Base-by-base conservation (phyloP, 2,329 filamentous ascomycete species). In the Orbilia oligospora region DNA sequence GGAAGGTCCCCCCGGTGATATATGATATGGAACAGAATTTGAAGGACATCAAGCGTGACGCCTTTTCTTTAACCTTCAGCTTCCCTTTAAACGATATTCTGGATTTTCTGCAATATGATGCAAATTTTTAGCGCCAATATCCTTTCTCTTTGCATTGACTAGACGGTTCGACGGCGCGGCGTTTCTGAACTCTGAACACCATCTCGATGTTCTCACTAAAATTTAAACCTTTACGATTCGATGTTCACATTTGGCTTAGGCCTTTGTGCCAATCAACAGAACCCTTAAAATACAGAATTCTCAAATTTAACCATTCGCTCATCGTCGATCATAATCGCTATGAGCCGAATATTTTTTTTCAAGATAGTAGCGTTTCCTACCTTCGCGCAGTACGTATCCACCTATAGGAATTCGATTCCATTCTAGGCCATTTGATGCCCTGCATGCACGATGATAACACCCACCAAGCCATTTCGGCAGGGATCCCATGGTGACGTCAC, bases 391-490 rank as follows among this genome's bases (percentile, higher is more conserved):
- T 41, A 30, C 27, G 27, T 30, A 53, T 46, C 56, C 72, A 51
- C 68, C 68, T 69, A 67, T 69, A 38, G 48, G 67, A 69, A 56
- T 58, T 58, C 9, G 24, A 66, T 66, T 58, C 67, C 73, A 46
- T 51, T 48, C 41, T 61, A 33, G 49, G 53, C 46, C 53, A 68
- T 56, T 68, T 66, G 14, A 67, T 70, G 53, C 53, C 75, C 68
- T 78, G 73, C 73, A 72, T 78, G 75, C 75, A 78, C 75, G 69
- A 78, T 78, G 75, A 78, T 78, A 78, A 78, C 75, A 78, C 75
- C 68, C 51, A 67, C 61, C 46, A 71, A 49, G 30, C 63, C 63
- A 64, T 69, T 78, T 49, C 18, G 30, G 75, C 75, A 78, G 75
- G 75, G 68, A 72, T 78, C 63, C 41, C 68, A 71, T 63, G 53